Conservation (phyloP, 306 rosid genomes). For the Delonix regia region DNA sequence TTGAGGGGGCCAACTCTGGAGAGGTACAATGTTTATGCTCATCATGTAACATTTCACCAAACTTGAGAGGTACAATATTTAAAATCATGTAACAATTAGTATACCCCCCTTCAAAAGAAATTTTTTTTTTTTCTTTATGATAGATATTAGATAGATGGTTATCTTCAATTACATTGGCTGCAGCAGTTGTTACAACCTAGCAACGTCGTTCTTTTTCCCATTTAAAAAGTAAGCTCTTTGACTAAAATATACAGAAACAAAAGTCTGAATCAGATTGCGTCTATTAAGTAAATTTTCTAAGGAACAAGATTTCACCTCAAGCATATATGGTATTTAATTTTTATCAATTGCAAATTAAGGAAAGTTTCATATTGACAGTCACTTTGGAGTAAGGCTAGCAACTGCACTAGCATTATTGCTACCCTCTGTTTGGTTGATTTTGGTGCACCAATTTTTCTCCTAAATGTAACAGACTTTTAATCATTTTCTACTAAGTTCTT, state of each 20-base stretch:
- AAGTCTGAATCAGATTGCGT: background rate
- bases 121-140: slow-evolving; percentile 37
- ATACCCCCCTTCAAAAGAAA: background rate
- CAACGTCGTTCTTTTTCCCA: background rate
- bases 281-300: background rate
- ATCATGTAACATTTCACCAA: background rate
- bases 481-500: background rate
- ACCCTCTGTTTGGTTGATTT: background rate
- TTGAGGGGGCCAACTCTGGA: slow-evolving; percentile 65
- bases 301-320: slow-evolving; percentile 3
- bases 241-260: background rate
- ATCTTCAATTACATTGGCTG: background rate
- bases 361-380: background rate
- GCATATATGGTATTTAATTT: background rate
- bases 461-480: background rate
- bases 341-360: background rate
- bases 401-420: background rate
- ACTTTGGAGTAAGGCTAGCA: background rate
- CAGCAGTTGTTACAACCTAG: background rate
- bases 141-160: background rate
- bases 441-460: background rate
- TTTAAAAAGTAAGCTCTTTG: background rate
- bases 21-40: slow-evolving; percentile 56
- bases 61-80: slow-evolving; percentile 53
- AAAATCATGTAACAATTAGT: background rate